phyloP scores from a whole-genome alignment of 768 basidiomycete genomes.

The Tremella fuciformis region DNA sequence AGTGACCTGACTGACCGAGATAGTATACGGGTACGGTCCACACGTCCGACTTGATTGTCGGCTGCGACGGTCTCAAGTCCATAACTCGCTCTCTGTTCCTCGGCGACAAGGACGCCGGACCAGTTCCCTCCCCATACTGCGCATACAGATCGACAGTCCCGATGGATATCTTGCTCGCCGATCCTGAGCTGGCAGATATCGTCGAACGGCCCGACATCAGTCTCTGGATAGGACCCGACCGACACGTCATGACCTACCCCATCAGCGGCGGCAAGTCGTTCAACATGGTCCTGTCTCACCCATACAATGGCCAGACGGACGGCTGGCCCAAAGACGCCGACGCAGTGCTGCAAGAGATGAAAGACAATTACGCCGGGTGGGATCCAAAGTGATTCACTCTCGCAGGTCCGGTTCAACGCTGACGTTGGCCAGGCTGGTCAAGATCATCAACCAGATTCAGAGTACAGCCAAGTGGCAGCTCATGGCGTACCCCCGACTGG shows the following conservation, averaged over 20 bases:
- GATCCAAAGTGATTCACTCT: background rate
- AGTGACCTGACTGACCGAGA: background rate
- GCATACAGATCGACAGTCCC: background rate
- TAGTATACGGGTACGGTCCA: background rate
- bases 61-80: slow-evolving; percentile 3
- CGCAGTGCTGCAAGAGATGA: background rate
- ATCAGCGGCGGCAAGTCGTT: slow-evolving; percentile 1
- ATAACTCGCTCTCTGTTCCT: slow-evolving; percentile 3
- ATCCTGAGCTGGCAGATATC: background rate
- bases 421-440: background rate
- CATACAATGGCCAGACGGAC: background rate
- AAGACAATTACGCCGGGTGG: slow-evolving; percentile 1
- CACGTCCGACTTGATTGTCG: background rate
- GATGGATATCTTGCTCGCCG: background rate
- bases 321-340: background rate
- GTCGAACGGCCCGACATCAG: slow-evolving; percentile 2
- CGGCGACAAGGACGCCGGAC: background rate
- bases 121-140: slow-evolving; percentile 1
- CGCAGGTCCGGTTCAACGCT: too few relatives aligned
- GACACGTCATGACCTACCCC: slow-evolving; percentile 4
- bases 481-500: background rate
- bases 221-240: slow-evolving; percentile 4
- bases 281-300: background rate
- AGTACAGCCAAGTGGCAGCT: background rate
- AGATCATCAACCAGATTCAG: background rate